Evolutionary conservation across 495 filamentous ascomycete species (phyloP).

Genomic region (Tuber melanosporum): DNA sequence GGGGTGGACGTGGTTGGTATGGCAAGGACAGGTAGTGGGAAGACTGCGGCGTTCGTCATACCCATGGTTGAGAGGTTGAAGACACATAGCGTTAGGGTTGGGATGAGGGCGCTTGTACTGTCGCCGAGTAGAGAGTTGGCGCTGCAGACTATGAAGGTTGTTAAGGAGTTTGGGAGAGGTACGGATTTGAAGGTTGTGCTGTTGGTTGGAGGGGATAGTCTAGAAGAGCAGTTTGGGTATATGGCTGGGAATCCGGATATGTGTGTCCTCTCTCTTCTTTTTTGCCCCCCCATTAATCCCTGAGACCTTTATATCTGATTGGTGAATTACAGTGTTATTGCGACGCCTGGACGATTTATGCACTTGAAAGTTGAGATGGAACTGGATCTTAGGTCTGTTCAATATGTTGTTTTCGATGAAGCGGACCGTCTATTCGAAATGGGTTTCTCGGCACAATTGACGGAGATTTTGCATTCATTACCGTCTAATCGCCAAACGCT

Average conservation of each 20-base stretch:
- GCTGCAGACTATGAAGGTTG: constrained; percentile 88
- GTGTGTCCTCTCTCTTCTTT: not conserved
- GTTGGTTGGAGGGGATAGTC: constrained; percentile 85
- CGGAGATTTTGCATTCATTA: constrained; percentile 84
- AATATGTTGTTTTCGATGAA: constrained; percentile 94
- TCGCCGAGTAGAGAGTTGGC: constrained; percentile 91
- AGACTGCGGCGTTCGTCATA: constrained; percentile 95
- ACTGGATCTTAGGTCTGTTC: constrained; percentile 74
- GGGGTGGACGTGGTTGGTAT: constrained; percentile 91
- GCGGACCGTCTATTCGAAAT: constrained; percentile 96
- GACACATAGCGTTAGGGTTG: constrained; percentile 77
- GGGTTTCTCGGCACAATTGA: constrained; percentile 89
- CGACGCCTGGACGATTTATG: constrained; percentile 88
- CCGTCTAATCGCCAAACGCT: constrained; percentile 80
- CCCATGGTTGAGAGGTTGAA: constrained; percentile 95
- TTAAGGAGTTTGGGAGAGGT: constrained; percentile 84
- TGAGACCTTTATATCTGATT: not conserved
- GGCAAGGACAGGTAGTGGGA: constrained; percentile 93
- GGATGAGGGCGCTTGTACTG: constrained; percentile 74
- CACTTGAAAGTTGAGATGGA: constrained; percentile 95
- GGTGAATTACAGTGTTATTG: constrained; percentile 55
- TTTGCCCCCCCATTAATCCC: not conserved
- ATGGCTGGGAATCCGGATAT: constrained; percentile 95
- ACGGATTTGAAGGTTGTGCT: constrained; percentile 84
- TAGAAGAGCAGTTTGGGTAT: constrained; percentile 90